Conservation (phyloP, 31 red algal genomes). For the Bonnemaisonia californica region DNA sequence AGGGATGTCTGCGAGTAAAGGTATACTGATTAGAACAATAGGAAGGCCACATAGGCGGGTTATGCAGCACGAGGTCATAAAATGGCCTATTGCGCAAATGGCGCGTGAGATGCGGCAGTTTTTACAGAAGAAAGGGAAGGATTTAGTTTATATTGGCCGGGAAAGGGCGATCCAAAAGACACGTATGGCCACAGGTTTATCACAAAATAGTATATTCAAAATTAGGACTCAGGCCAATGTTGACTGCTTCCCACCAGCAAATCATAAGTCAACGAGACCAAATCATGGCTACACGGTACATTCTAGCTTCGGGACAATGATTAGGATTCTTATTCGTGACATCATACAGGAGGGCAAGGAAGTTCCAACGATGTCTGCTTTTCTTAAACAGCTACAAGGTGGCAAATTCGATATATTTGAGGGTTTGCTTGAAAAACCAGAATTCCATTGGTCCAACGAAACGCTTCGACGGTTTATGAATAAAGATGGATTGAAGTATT, state of each 20-base stretch:
- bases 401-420: background rate
- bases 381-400: background rate
- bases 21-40: too few species aligned
- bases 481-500: background rate
- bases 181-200: background rate
- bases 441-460: background rate
- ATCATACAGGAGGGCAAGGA: background rate
- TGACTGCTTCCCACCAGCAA: background rate
- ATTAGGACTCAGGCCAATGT: background rate
- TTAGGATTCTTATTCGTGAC: background rate
- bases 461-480: background rate
- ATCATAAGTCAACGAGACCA: background rate
- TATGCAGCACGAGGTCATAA: background rate
- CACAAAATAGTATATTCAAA: background rate
- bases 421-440: background rate
- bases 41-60: background rate
- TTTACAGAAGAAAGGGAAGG: background rate
- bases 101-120: background rate
- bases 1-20: too few species aligned
- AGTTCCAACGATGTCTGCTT: background rate
- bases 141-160: background rate
- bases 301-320: background rate
- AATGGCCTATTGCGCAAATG: background rate
- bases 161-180: background rate
- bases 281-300: background rate